Evolutionary conservation across 2,329 filamentous ascomycete species (phyloP), one percentile per base, ranked within the genome.

Genomic region (Apiospora marii): DNA sequence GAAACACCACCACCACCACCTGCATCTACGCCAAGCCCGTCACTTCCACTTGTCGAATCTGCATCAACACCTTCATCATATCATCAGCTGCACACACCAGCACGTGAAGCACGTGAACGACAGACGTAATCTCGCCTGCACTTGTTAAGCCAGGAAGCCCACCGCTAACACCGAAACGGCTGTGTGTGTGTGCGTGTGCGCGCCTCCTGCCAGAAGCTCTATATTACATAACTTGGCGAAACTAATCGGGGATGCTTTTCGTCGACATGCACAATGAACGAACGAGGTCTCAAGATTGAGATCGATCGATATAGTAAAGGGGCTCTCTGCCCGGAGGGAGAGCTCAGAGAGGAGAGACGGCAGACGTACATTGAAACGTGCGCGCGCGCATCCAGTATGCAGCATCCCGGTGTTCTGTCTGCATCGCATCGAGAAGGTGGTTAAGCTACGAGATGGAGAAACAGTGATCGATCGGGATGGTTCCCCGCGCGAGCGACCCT

Each of bases 371-470:
- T 34, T 12, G 51, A 34, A 58, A 16, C 51, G 51, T 34, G 51
- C 16, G 14, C n/a, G 27, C 27, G 16, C 51, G 27, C 51, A 58
- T 27, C 22, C 24, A 24, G n/a, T 34, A 61, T 61, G 51, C 27
- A 53, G 51, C 27, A 19, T n/a, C 53, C 53, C 30, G 53, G 53
- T 61, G 16, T 22, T n/a, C 8, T 49, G 19, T 61, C 53, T 61
- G 53, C 53, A 61, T 61, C 53, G 53, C 53, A 61, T 61, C 53
- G 53, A 61, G 53, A 61, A 61, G 53, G 53, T 61, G 34, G 53
- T 37, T 61, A 61, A 61, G 30, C 8, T 30, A 34, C 22, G 16
- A 37, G 53, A 61, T 37, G 53, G 27, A 61, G 53, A 34, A 34
- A 16, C 27, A 37, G 27, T 22, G 53, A 61, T 61, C 53, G 53